Evolutionary conservation across 2,329 filamentous ascomycete species (phyloP), one percentile per base, ranked within the genome.

Genomic region (Nectriaceae sp.): DNA sequence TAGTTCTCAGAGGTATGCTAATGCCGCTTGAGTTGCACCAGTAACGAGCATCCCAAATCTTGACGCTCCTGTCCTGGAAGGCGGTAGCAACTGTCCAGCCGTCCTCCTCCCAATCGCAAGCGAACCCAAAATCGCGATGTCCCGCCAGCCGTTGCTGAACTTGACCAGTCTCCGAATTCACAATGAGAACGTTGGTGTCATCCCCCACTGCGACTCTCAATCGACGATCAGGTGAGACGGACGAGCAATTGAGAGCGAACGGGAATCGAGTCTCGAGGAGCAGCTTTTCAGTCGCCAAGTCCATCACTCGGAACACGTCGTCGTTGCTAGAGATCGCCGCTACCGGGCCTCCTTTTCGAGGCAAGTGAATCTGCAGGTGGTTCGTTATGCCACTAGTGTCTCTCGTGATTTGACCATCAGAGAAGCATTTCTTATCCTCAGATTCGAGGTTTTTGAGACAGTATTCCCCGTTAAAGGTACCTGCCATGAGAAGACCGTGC

Each of bases 81-180:
- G 85, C 88, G 0, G 89, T 92, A 11, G 89, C 89, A 18, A 92
- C 78, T 11, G 84, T 86, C 71, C 84, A 84, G 24, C 88, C 88
- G 63, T 92, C 85, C 44, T 87, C 83, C 16, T 88, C 85, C 89
- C 89, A 93, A 56, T 87, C 88, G 60, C 87, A 90, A 2, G 88
- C 83, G 60, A 92, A 93, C 2, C 84, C 87, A 56, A 79, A 88
- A 61, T 91, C 88, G 13, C 74, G 75, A 61, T 90, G 87, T 2
- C 85, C 84, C 4, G 72, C 67, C 2, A 92, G 77, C 21, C 72
- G 69, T 56, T 85, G 76, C 53, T 79, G 75, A 46, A 73, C 74
- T 50, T 77, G 70, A 13, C 87, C 84, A 11, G 79, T 83, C 46
- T 89, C 87, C 11, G 88, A 83, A 52, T 89, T 80, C 13, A 82